A percentile compares a stretch with the other conserved stretches of the same genome.
phyloP scores from a whole-genome alignment of 2,329 filamentous ascomycete genomes.

The Didymella glomerata region DNA sequence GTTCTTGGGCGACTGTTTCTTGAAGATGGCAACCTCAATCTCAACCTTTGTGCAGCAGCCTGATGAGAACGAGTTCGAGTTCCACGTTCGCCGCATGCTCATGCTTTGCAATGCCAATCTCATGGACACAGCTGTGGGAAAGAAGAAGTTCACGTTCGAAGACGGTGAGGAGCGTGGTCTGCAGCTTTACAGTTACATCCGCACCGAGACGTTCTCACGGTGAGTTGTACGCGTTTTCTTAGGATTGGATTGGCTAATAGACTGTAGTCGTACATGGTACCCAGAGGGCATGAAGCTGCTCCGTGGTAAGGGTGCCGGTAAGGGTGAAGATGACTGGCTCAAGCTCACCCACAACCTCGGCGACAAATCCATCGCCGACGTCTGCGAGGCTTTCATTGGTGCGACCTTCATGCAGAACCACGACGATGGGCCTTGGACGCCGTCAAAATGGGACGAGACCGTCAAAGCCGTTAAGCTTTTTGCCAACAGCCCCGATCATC shows the following conservation, averaged over 20 bases:
- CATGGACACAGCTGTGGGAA: conserved; percentile 71
- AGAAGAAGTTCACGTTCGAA: conserved; percentile 53
- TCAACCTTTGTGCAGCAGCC: conserved; percentile 81
- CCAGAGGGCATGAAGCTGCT: conserved; percentile 78
- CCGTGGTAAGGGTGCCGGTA: conserved; percentile 72
- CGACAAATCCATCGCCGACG: conserved; percentile 92
- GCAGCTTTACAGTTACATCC: conserved; percentile 77
- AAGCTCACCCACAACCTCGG: conserved; percentile 70
- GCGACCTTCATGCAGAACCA: conserved; percentile 73
- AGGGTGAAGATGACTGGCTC: conserved; percentile 56
- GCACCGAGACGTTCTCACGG: conserved; percentile 82
- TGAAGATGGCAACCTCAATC: conserved; percentile 96
- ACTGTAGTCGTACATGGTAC: conserved; percentile 78
- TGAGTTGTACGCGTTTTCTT: conserved; percentile 39
- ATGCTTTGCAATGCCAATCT: conserved; percentile 92
- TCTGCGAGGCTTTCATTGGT: conserved; percentile 93
- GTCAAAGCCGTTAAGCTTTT: conserved; percentile 73
- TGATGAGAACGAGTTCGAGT: conserved; percentile 81
- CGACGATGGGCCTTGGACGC: conserved; percentile 51
- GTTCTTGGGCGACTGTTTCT: conserved; percentile 89
- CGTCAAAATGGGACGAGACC: conserved; percentile 65
- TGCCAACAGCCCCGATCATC: conserved; percentile 74
- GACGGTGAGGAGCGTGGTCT: conserved; percentile 47
- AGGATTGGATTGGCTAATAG: conserved; percentile 27
- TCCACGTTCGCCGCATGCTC: conserved; percentile 89